These are phyloP conservation scores for Hygrophorus russula DNA, from an alignment of 768 basidiomycete genomes.

Conservation along the genomic window DNA sequence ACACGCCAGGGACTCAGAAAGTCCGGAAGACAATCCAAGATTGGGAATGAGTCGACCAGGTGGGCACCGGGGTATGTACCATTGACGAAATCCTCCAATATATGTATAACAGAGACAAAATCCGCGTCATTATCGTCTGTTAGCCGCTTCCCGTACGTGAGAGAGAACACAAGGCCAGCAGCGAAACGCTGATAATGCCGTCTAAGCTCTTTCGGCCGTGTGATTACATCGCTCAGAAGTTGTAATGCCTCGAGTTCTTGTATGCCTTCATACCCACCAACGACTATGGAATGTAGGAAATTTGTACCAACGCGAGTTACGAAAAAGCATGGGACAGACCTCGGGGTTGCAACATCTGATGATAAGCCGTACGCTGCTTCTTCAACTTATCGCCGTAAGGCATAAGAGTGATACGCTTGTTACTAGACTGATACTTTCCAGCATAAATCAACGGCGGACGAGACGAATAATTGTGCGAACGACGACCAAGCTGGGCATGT, in stretches of 20 bases:
- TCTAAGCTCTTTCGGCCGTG: neutral
- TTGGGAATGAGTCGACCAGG: conserved; percentile 8
- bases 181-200: conserved; percentile 9
- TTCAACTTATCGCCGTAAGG: too few species aligned
- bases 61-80: conserved; percentile 13
- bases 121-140: conserved; percentile 13
- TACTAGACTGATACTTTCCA: too few species aligned
- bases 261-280: neutral
- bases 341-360: too few species aligned
- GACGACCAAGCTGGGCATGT: too few species aligned
- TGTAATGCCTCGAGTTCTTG: neutral
- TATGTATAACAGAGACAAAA: conserved; percentile 10
- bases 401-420: too few species aligned
- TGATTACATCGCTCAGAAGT: neutral
- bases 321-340: too few species aligned
- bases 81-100: conserved; percentile 14
- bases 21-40: conserved; percentile 8
- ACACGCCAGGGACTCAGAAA: conserved; percentile 9
- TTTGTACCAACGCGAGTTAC: too few species aligned
- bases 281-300: neutral
- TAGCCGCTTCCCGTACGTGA: conserved; percentile 14
- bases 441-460: too few species aligned
- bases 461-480: too few species aligned
- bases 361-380: too few species aligned
- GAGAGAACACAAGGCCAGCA: conserved; percentile 11